phyloP scores from a whole-genome alignment of 75 land plant genomes.

The Picea glauca region DNA sequence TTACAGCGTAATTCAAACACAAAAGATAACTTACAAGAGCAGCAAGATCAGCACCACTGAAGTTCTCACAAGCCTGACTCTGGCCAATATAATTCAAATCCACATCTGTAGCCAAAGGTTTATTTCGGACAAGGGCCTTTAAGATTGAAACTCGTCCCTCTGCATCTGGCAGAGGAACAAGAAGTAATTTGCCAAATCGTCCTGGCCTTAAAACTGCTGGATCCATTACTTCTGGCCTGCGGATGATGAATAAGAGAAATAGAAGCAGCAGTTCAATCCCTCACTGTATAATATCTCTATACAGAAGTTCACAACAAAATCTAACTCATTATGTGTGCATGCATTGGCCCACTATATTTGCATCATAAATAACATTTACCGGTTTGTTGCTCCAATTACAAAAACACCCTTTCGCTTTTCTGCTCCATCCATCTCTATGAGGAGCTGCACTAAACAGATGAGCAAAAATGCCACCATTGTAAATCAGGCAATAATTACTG shows the following conservation, averaged over 20 bases:
- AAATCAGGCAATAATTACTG: too few relatives aligned
- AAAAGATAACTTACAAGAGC: constrained; percentile 56
- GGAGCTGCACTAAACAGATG: constrained; percentile 47
- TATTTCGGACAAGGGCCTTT: constrained; percentile 56
- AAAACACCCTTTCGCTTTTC: constrained; percentile 75
- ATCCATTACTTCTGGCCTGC: constrained; percentile 88
- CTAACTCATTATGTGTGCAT: not conserved
- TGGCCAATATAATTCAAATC: constrained; percentile 59
- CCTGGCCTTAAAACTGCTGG: constrained; percentile 85
- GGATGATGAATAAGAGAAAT: not conserved
- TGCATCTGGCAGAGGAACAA: constrained; percentile 79
- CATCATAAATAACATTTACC: constrained; percentile 34
- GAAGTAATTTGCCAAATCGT: constrained; percentile 80
- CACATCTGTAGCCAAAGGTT: constrained; percentile 67
- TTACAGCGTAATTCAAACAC: not conserved
- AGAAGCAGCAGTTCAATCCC: not conserved
- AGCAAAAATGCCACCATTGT: not conserved
- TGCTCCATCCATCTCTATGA: constrained; percentile 94
- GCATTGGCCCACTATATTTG: not conserved
- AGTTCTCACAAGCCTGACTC: constrained; percentile 56
- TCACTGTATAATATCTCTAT: not conserved
- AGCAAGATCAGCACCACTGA: constrained; percentile 94
- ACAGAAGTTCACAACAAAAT: not conserved
- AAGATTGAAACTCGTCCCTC: constrained; percentile 71
- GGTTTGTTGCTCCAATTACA: constrained; percentile 92